Evolutionary conservation across 1,139 yeast species (phyloP), one percentile per base, ranked within the genome.

Genomic region (Candida sp.): DNA sequence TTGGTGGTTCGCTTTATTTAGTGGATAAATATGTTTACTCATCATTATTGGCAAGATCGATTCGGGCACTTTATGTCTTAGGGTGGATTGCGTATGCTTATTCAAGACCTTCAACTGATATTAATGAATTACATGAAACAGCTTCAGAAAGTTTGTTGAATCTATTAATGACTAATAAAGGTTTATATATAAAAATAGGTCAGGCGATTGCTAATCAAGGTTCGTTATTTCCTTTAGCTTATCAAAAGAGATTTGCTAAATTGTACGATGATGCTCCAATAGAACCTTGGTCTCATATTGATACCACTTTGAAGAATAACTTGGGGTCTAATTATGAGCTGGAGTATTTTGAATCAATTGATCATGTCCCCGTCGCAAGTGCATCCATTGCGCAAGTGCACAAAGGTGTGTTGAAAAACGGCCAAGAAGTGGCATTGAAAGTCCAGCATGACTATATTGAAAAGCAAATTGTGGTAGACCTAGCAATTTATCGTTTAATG

Each of bases 321-420:
- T 66, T 77, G 36, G 84, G 85, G 1, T 45, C 50, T 1, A 60
- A 73, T 49, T 78, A 77, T 53, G 74, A 73, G 38, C 61, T 66
- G 6, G 65, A 64, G 22, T 51, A 75, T 3, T 83, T 82, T 54
- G 68, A 61, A 6, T 50, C 53, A 22, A 66, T 84, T 35, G 81
- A 79, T 36, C 77, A 73, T 45, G 55, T 49, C 1, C 86, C 90
- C 0, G 63, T 82, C 12, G 91, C 90, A 5, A 79, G 86, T 57
- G 91, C 90, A 0, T 80, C 86, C 6, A 77, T 84, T 49, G 90
- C 91, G 0, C 91, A 84, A 56, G 91, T 84, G 3, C 89, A 84
- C 57, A 64, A 63, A 46, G 91, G 80, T 0, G 55, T 54, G 35
- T 64, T 85, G 48, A 66, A 63, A 47, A 59, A 64, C 11, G 85